These are phyloP conservation scores for Xylaria multiplex DNA, from an alignment of 2,329 filamentous ascomycete species.

Conservation along the genomic window DNA sequence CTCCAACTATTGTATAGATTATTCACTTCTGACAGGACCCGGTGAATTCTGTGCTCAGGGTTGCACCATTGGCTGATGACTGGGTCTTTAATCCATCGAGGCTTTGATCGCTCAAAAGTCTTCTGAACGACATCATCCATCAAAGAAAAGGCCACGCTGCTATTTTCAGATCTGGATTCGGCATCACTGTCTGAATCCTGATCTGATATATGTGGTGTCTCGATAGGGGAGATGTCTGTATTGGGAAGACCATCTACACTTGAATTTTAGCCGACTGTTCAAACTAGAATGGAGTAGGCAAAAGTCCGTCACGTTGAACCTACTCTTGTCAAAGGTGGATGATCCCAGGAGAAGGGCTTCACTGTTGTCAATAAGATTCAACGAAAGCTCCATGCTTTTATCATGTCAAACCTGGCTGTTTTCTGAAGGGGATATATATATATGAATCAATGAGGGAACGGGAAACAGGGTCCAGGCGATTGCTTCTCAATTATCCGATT, in stretches of 20 bases:
- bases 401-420: too few relatives aligned
- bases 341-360: too few relatives aligned
- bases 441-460: too few relatives aligned
- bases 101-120: conserved; percentile 20
- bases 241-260: neutral
- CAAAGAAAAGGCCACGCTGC: neutral
- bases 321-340: neutral
- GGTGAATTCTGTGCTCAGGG: conserved; percentile 20
- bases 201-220: neutral
- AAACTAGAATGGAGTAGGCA: neutral
- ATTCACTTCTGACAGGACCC: conserved; percentile 18
- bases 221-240: neutral
- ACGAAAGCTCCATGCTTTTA: too few relatives aligned
- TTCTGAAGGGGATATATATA: too few relatives aligned
- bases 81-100: conserved; percentile 30
- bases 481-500: too few relatives aligned
- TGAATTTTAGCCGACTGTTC: neutral
- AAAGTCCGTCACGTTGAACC: neutral
- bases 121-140: neutral
- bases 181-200: neutral
- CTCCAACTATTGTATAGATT: conserved; percentile 21
- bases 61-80: conserved; percentile 29
- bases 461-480: too few relatives aligned
- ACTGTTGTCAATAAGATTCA: too few relatives aligned
- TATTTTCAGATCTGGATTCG: neutral